Evolutionary conservation across 1,139 yeast genomes (phyloP).

Genomic region (Yamadazyma dendronema): DNA sequence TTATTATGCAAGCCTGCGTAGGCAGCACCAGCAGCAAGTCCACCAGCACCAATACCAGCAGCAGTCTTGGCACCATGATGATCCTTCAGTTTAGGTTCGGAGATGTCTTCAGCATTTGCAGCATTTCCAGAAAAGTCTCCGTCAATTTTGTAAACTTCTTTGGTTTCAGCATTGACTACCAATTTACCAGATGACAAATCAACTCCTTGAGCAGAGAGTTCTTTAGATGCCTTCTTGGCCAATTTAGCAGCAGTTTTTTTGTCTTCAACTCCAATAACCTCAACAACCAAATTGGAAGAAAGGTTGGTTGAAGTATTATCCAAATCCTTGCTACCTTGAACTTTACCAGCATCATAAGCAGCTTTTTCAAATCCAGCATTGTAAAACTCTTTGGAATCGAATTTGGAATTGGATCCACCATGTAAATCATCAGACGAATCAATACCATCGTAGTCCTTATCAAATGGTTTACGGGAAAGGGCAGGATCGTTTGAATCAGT

Average conservation of each 20-base stretch:
- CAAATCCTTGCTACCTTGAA: constrained; percentile 11
- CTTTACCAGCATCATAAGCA: constrained; percentile 10
- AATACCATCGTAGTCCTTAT: constrained; percentile 10
- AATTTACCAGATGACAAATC: constrained; percentile 37
- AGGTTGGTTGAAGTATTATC: constrained; percentile 1
- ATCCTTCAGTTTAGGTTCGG: background rate
- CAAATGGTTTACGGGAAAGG: constrained; percentile 10
- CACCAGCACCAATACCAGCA: constrained; percentile 8
- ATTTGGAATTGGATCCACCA: background rate
- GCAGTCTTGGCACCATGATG: constrained; percentile 1
- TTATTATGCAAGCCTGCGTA: constrained; percentile 10
- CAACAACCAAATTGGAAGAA: constrained; percentile 24
- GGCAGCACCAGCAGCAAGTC: constrained; percentile 16
- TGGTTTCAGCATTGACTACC: constrained; percentile 35
- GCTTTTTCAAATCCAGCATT: constrained; percentile 12
- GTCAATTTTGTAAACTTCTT: constrained; percentile 28
- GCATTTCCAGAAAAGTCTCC: constrained; percentile 16
- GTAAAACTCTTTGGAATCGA: constrained; percentile 8
- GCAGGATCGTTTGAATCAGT: constrained; percentile 11
- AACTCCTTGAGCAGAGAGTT: constrained; percentile 33
- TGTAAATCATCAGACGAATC: constrained; percentile 1
- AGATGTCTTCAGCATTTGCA: constrained; percentile 10
- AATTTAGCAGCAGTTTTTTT: constrained; percentile 31
- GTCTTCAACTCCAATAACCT: constrained; percentile 39
- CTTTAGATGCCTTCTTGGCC: constrained; percentile 37